Evolutionary conservation across 192 early-diverging fungal genomes (phyloP).

Genomic region (Spizellomyces punctatus): DNA sequence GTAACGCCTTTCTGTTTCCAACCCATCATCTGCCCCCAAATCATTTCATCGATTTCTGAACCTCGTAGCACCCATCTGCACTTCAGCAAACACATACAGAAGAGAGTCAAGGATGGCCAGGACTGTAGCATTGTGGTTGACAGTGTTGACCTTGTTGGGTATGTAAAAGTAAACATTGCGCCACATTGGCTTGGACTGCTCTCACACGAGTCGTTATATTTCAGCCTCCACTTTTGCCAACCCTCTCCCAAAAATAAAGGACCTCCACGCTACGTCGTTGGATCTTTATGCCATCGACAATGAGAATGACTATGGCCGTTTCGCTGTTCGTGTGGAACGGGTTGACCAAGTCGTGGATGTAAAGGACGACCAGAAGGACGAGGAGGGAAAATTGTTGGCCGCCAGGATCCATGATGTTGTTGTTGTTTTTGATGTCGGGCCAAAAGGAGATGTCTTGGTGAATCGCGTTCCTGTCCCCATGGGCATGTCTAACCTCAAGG

Average conservation of each 20-base stretch:
- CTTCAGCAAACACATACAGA: too few species aligned
- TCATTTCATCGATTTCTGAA: too few species aligned
- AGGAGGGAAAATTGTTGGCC: constrained; percentile 26
- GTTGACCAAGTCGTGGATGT: constrained; percentile 37
- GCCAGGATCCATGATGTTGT: constrained; percentile 31
- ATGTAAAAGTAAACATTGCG: too few species aligned
- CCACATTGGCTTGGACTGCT: too few species aligned
- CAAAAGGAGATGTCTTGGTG: constrained; percentile 32
- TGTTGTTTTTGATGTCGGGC: constrained; percentile 40
- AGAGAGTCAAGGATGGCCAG: too few species aligned
- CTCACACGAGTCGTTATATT: not conserved
- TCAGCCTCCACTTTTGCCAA: constrained; percentile 17
- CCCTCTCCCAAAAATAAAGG: constrained; percentile 20
- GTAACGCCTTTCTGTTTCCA: too few species aligned
- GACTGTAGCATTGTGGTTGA: too few species aligned
- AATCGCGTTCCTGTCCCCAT: constrained; percentile 40
- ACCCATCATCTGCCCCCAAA: too few species aligned
- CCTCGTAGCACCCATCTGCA: too few species aligned
- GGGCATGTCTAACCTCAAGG: constrained; percentile 37
- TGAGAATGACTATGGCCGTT: constrained; percentile 20
- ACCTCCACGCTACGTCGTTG: constrained; percentile 36
- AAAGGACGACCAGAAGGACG: constrained; percentile 2
- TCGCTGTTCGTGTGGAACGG: constrained; percentile 37
- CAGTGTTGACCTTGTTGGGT: too few species aligned
- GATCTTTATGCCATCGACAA: constrained; percentile 32